Evolutionary conservation across 2,329 filamentous ascomycete species (phyloP), one percentile per base, ranked within the genome.

Genomic region (Nemania sp.): DNA sequence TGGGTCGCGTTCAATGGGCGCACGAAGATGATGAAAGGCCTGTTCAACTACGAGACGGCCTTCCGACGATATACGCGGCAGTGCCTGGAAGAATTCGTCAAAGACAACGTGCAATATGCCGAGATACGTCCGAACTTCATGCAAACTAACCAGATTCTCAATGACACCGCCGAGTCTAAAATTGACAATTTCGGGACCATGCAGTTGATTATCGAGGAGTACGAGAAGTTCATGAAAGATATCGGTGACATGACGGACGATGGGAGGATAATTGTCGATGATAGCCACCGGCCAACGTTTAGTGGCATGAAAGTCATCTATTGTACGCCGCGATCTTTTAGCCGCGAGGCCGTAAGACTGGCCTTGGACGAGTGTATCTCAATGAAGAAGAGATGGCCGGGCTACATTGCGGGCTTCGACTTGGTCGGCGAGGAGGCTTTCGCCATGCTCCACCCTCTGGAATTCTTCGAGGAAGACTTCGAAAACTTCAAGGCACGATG

Each of bases 1-100:
- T 87, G 84, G 84, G 77, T 80, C 59, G 82, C 81, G 67, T 92
- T 92, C 70, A 85, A 85, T 60, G 79, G 80, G 60, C 79, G 82
- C 10, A 87, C 84, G 7, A 80, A 83, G 56, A 84, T 83, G 71
- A 86, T 87, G 77, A 87, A 87, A 69, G 84, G 84, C 0, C 68
- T 87, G 1, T 76, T 87, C 55, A 84, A 83, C 63, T 87, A 87
- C 62, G 80, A 86, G 69, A 77, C 74, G 12, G 81, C 83, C 10
- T 87, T 83, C 67, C 76, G 78, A 43, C 79, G 77, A 70, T 87
- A 87, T 67, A 85, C 85, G 13, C 76, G 78, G 35, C 66, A 75
- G 34, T 83, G 81, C 40, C 80, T 87, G 20, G 77, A 83, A 54
- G 80, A 80, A 63, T 83, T 87, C 72, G 81, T 84, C 48, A 65